phyloP scores from a whole-genome alignment of 2,329 filamentous ascomycete species.

The Whalleya microplaca region DNA sequence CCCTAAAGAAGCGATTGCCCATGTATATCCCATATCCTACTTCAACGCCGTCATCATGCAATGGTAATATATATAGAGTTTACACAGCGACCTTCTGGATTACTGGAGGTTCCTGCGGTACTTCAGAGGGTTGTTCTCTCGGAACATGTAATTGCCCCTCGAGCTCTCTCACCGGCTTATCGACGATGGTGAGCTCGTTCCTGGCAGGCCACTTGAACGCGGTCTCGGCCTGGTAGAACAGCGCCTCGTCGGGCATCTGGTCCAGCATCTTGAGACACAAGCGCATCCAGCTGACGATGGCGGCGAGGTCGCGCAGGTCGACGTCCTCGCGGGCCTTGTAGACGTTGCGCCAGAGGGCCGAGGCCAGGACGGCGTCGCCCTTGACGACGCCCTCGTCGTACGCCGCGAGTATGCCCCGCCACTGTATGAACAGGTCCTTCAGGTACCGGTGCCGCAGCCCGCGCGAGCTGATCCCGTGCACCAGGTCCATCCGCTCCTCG shows the following conservation, averaged over 20 bases:
- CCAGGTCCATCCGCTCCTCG: slow-evolving; percentile 80
- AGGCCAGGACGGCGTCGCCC: slow-evolving; percentile 76
- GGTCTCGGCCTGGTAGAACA: slow-evolving; percentile 36
- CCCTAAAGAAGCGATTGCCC: too few species aligned
- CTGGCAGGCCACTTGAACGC: slow-evolving; percentile 50
- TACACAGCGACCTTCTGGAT: slow-evolving; percentile 25
- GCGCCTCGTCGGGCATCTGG: slow-evolving; percentile 49
- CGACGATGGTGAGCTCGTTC: slow-evolving; percentile 44
- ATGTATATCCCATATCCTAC: slow-evolving; percentile 1
- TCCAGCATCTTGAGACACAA: slow-evolving; percentile 52
- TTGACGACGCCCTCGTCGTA: slow-evolving; percentile 82
- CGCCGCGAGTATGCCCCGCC: slow-evolving; percentile 82
- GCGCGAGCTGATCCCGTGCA: slow-evolving; percentile 70
- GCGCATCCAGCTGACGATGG: slow-evolving; percentile 62
- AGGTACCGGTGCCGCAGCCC: slow-evolving; percentile 66
- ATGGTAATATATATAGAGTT: slow-evolving; percentile 4
- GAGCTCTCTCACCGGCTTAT: slow-evolving; percentile 47
- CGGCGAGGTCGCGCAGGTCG: slow-evolving; percentile 54
- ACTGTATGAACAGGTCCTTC: slow-evolving; percentile 92
- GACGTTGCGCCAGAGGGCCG: slow-evolving; percentile 91
- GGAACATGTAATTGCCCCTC: slow-evolving; percentile 39
- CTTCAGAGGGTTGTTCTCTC: too few species aligned
- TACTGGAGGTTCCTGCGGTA: slow-evolving; percentile 15
- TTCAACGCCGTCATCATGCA: slow-evolving; percentile 2
- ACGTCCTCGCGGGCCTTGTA: slow-evolving; percentile 70